Evolutionary conservation across 192 early-diverging fungal genomes (phyloP), one percentile per base, ranked within the genome.

Genomic region (Haplosporangium gracile): DNA sequence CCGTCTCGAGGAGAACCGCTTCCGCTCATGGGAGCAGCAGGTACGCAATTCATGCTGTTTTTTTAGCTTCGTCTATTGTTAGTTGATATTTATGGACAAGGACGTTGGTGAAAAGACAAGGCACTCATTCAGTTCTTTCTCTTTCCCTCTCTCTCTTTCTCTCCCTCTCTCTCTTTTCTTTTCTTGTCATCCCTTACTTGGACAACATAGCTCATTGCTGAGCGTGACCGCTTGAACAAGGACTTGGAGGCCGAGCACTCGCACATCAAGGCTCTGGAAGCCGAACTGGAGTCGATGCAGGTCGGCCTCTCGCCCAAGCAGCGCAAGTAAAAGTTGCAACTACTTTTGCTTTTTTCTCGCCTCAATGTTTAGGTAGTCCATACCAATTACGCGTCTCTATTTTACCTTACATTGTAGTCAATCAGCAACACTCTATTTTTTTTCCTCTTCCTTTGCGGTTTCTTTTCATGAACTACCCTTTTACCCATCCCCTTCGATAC

Each of bases 1-100:
- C 73, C 94, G 97, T 75, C 88, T 95, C 79, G 98, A 99, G 89
- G 99, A 99, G 91, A 97, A 96, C 91, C 89, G 98, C 74, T 99
- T 99, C 94, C 94, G 98, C 80, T 95, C 98, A 83, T 99, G 99
- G 99, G 99, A 99, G 89, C 97, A 99, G 88, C 90, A 93, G 95
- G 77, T 78, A 78, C 40, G 36, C 6, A n/a, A 38, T 18, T 36
- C 70, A 10, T 42, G 7, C 13, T 51, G 20, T 49, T 49, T 16
- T 18, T 51, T 51, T 51, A 16, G 16, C 20, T 18, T 18, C 18
- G 5, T 39, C 16, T 22, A 71, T 71, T 38, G 18, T 0, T 39
- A 42, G 26, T 3, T 24, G 36, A 20, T 42, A 38, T 36, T 8
- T 22, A 39, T 39, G 18, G n/a, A 26, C 65, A 68, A 34, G 32